phyloP scores from a whole-genome alignment of 257 asterid genomes.

The Solanum chmielewskii region DNA sequence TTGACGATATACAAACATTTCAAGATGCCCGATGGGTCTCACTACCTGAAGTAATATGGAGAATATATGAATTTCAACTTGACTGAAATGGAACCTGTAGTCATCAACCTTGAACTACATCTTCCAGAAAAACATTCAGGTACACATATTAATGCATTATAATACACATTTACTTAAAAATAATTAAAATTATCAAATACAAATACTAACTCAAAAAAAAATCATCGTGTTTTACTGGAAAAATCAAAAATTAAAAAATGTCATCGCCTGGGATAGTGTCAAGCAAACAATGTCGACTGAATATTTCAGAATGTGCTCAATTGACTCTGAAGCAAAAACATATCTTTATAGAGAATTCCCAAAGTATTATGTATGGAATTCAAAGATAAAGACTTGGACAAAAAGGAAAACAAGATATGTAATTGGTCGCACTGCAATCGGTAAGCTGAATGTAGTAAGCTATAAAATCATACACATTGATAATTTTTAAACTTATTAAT shows the following conservation, averaged over 20 bases:
- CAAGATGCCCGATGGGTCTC: neutral
- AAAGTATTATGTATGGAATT: neutral
- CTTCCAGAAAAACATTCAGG: neutral
- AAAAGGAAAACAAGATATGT: neutral
- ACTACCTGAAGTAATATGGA: neutral
- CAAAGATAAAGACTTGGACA: neutral
- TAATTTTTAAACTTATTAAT: too few relatives aligned
- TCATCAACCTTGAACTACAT: neutral
- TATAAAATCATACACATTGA: neutral
- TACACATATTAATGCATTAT: neutral
- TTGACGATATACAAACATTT: neutral
- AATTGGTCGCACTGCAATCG: neutral
- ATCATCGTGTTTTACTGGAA: neutral
- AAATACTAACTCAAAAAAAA: neutral
- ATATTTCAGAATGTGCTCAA: neutral
- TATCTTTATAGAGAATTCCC: neutral
- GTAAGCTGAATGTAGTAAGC: too few relatives aligned
- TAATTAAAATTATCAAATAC: neutral
- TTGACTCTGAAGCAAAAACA: neutral
- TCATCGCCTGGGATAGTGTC: neutral
- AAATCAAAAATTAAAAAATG: too few relatives aligned
- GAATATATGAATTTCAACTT: too few relatives aligned
- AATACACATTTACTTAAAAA: too few relatives aligned
- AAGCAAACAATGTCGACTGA: neutral
- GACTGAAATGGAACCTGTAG: neutral